Evolutionary conservation across 345 rosid species (phyloP).

Genomic region (Brassica incana): DNA sequence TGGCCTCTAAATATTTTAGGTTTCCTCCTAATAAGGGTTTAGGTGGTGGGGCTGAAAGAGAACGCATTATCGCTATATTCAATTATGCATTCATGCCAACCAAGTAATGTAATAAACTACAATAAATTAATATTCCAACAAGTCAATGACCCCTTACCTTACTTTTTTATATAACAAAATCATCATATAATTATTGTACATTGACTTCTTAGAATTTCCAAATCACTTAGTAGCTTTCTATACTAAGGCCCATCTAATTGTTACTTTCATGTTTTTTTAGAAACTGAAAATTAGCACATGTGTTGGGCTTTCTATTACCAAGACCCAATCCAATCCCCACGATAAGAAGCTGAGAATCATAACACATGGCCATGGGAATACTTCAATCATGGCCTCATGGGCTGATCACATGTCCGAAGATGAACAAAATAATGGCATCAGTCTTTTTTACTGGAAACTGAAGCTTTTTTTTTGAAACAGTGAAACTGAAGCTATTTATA

Average conservation of each 20-base stretch:
- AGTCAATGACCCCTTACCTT: background rate
- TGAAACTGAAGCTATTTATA: too few relatives aligned
- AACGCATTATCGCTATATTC: background rate
- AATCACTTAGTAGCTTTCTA: too few relatives aligned
- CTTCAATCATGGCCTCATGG: background rate
- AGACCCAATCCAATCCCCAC: background rate
- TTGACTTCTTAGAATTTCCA: too few relatives aligned
- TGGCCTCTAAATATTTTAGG: background rate
- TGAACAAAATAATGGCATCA: too few relatives aligned
- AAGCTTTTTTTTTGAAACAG: too few relatives aligned
- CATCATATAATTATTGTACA: background rate
- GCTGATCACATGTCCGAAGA: background rate
- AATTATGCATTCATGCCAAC: background rate
- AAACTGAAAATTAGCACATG: background rate
- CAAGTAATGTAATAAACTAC: background rate
- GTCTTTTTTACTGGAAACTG: too few relatives aligned
- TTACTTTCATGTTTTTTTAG: too few relatives aligned
- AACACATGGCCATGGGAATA: background rate
- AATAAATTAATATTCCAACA: background rate
- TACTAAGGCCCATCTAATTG: too few relatives aligned
- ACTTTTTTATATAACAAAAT: background rate
- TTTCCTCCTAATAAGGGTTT: background rate
- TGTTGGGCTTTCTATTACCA: background rate
- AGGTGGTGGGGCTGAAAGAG: background rate
- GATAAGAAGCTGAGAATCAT: background rate